phyloP scores from a whole-genome alignment of 495 filamentous ascomycete genomes.

The Hypomontagnella submonticulosa region DNA sequence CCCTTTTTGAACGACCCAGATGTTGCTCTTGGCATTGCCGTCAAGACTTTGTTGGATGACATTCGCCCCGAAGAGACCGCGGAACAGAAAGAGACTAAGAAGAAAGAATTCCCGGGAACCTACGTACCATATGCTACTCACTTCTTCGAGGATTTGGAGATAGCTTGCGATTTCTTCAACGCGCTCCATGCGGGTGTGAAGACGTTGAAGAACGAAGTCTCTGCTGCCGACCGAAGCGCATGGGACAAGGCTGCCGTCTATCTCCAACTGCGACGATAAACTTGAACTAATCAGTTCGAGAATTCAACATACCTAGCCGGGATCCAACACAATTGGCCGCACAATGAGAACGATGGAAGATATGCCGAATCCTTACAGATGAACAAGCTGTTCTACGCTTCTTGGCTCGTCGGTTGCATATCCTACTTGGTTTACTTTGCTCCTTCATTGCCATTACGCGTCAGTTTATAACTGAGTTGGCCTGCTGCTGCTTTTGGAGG shows the following conservation, averaged over 20 bases:
- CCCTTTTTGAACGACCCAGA: slow-evolving; percentile 88
- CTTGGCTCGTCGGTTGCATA: slow-evolving; percentile 22
- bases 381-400: not conserved
- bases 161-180: slow-evolving; percentile 85
- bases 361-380: not conserved
- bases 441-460: not conserved
- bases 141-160: slow-evolving; percentile 79
- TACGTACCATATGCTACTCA: slow-evolving; percentile 79
- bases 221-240: slow-evolving; percentile 63
- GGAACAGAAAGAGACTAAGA: slow-evolving; percentile 69
- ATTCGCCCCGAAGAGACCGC: slow-evolving; percentile 68
- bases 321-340: not conserved
- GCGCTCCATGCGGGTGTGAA: slow-evolving; percentile 79
- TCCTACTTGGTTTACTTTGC: slow-evolving; percentile 22
- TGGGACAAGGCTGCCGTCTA: slow-evolving; percentile 76
- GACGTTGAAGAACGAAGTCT: slow-evolving; percentile 68
- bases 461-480: slow-evolving; percentile 8
- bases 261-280: slow-evolving; percentile 54
- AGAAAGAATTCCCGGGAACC: slow-evolving; percentile 66
- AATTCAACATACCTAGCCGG: not conserved
- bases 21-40: slow-evolving; percentile 86
- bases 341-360: not conserved
- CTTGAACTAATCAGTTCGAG: not conserved
- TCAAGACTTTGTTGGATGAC: slow-evolving; percentile 93
- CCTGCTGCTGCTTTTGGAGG: slow-evolving; percentile 3